Evolutionary conservation across 352 stramenopile species (phyloP), one percentile per base, ranked within the genome.

Genomic region (Pythium diclinum): DNA sequence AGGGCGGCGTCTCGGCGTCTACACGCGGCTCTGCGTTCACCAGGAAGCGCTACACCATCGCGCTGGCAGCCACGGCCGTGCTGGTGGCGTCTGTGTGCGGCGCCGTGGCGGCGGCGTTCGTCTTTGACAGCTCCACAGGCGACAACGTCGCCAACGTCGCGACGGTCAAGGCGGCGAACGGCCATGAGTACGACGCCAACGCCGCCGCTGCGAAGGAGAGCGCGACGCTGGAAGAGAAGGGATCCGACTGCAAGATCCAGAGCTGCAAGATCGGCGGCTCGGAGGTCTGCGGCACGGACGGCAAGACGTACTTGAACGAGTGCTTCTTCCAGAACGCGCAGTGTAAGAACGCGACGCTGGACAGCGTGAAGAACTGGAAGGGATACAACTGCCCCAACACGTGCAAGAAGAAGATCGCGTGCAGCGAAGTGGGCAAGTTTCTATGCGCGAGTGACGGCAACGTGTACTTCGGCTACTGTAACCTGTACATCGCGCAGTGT

Each of bases 391-490:
- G 70, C 44, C 66, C 66, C n/a, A 54, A 69, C 48, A 76, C 57
- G 28, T 76, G 70, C 70, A 63, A 28, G 16, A 70, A 73, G 48
- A 19, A 47, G 13, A 71, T 76, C 52, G 42, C 57, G 55, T 76
- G 70, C 52, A 68, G 68, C 14, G 69, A 76, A 40, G 63, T 76
- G 28, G 69, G 69, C 61, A 73, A 69, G 44, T 76, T 57, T 38
- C 55, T 76, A 2, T 76, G 69, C 51, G 69, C 61, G 23, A 65
- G 58, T 25, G 69, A 76, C 57, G 65, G 65, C 16, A 76, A 73
- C 59, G 69, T 73, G 16, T 76, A 76, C 56, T 76, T 73, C 61
- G 69, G 69, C 38, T 76, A 76, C 59, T 76, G 69, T 61, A 72
- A 64, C 44, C 63, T 76, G 16, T 76, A 68, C 61, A 51, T 58